phyloP scores from a whole-genome alignment of 352 stramenopile genomes.

The Phytophthora colocasiae region DNA sequence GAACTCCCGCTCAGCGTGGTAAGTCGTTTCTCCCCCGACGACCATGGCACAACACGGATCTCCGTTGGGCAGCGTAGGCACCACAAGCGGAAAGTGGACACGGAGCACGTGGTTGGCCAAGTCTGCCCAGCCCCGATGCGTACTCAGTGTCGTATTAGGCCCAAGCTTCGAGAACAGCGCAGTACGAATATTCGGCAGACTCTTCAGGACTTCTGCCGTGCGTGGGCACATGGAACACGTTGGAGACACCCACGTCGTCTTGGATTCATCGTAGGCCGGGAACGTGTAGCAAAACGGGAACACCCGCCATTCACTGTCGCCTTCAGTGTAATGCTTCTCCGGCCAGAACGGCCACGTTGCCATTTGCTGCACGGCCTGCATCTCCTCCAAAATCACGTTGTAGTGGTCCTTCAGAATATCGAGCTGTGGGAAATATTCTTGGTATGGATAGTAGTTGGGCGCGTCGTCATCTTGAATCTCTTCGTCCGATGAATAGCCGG shows the following conservation, averaged over 20 bases:
- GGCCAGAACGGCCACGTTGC: constrained; percentile 85
- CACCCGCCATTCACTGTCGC: constrained; percentile 81
- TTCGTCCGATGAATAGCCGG: constrained; percentile 48
- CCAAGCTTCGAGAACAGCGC: constrained; percentile 92
- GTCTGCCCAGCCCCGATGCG: constrained; percentile 89
- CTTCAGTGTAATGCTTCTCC: constrained; percentile 84
- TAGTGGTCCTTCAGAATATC: constrained; percentile 75
- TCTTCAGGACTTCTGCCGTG: constrained; percentile 75
- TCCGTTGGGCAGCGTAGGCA: constrained; percentile 64
- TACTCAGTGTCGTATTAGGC: constrained; percentile 70
- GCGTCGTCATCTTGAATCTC: constrained; percentile 78
- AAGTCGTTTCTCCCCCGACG: constrained; percentile 70
- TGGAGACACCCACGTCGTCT: constrained; percentile 82
- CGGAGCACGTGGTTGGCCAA: constrained; percentile 91
- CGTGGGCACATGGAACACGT: constrained; percentile 82
- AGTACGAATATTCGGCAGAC: constrained; percentile 76
- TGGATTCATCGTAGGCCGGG: constrained; percentile 83
- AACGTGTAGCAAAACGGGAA: constrained; percentile 94
- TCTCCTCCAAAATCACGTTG: constrained; percentile 82
- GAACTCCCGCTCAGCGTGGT: constrained; percentile 79
- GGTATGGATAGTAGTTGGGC: constrained; percentile 81
- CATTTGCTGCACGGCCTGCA: constrained; percentile 58
- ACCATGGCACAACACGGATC: constrained; percentile 80
- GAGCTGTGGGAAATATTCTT: constrained; percentile 81
- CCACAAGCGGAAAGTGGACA: constrained; percentile 76